Evolutionary conservation across 129 eudicot species (phyloP).

Genomic region (Centaurea solstitialis): DNA sequence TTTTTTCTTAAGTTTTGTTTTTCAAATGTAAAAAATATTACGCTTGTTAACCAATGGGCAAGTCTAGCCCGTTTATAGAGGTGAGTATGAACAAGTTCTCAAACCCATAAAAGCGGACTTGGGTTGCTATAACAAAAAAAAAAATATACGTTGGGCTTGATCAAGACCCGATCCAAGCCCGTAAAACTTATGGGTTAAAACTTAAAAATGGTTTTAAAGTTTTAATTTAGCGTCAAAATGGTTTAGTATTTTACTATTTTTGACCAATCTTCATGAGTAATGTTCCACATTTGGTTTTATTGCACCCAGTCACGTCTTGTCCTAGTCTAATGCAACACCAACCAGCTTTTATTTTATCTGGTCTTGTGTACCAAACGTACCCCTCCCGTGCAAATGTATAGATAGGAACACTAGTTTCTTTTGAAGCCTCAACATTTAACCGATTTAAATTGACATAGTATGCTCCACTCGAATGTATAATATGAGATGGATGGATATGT

Average conservation of each 20-base stretch:
- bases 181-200: no score
- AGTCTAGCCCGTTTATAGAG: no score
- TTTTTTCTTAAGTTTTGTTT: no score
- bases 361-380: not conserved
- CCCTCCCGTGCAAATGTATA: not conserved
- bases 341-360: not conserved
- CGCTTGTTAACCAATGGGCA: no score
- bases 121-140: no score
- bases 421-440: not conserved
- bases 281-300: not conserved
- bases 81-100: no score
- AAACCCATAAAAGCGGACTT: no score
- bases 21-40: no score
- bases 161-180: no score
- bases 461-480: not conserved
- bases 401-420: not conserved
- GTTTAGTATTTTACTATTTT: not conserved
- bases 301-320: not conserved
- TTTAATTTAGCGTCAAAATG: not conserved
- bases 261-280: not conserved
- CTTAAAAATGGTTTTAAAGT: not conserved
- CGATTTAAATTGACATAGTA: not conserved
- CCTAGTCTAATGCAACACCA: not conserved
- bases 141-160: no score
- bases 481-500: not conserved